phyloP scores from a whole-genome alignment of 768 basidiomycete genomes.

The Crucibulum laeve region DNA sequence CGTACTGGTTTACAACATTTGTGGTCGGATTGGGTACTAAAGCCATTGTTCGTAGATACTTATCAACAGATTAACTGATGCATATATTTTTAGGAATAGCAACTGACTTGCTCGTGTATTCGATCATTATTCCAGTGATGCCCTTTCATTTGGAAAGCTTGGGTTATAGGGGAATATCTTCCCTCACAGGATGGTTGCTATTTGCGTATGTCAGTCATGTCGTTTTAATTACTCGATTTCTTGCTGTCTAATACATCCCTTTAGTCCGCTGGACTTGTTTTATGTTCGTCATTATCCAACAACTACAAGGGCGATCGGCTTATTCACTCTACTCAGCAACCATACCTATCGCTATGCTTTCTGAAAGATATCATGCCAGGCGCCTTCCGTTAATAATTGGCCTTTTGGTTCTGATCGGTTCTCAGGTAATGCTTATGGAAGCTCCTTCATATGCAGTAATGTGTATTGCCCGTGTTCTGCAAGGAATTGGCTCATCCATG shows the following conservation, averaged over 20 bases:
- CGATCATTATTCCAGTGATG: conserved; percentile 58
- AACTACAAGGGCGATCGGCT: neutral
- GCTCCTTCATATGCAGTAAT: conserved; percentile 52
- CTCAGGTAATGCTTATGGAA: conserved; percentile 61
- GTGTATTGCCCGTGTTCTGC: conserved; percentile 53
- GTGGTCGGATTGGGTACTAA: conserved; percentile 49
- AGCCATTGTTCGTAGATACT: too few species aligned
- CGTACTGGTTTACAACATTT: conserved; percentile 50
- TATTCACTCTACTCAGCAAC: conserved; percentile 32
- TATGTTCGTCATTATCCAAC: conserved; percentile 33
- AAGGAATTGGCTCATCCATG: conserved; percentile 57
- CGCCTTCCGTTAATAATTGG: conserved; percentile 47
- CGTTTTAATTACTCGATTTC: neutral
- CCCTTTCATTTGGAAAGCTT: conserved; percentile 57
- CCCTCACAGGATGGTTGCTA: conserved; percentile 55
- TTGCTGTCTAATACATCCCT: conserved; percentile 5
- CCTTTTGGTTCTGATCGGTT: conserved; percentile 43
- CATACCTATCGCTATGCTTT: conserved; percentile 51
- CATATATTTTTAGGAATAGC: conserved; percentile 34
- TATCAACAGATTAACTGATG: too few species aligned
- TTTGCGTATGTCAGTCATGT: conserved; percentile 46
- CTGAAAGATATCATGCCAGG: conserved; percentile 45
- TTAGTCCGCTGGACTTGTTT: conserved; percentile 52
- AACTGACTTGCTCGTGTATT: conserved; percentile 57
- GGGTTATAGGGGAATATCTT: conserved; percentile 39